Conservation (phyloP, 2,329 filamentous ascomycete genomes). For the Davidsoniella virescens region DNA sequence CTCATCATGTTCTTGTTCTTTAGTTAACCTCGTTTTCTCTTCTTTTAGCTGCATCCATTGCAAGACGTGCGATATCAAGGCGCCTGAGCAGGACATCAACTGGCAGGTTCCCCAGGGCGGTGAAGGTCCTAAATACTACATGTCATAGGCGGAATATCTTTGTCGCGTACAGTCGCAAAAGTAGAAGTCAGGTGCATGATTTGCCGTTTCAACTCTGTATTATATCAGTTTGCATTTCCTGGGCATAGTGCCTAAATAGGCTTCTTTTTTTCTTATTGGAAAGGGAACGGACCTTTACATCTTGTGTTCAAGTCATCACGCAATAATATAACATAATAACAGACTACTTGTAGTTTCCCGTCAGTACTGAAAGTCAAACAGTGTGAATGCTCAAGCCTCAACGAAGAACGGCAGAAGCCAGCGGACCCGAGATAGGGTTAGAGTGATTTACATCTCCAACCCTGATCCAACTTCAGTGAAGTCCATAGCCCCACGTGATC, state of each 20-base stretch:
- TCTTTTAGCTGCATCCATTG: constrained; percentile 82
- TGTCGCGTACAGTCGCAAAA: background rate
- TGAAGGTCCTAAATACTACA: constrained; percentile 57
- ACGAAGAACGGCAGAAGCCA: no score
- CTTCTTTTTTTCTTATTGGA: background rate
- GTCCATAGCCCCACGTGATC: no score
- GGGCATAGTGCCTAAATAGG: background rate
- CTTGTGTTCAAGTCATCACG: background rate
- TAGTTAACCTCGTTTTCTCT: background rate
- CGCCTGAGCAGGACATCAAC: constrained; percentile 90
- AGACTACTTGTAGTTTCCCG: no score
- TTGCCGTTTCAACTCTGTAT: background rate
- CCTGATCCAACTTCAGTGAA: no score
- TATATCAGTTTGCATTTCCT: background rate
- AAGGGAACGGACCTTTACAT: background rate
- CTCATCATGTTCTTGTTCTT: background rate
- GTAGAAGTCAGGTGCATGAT: background rate
- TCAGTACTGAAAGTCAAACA: no score
- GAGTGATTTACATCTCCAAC: no score
- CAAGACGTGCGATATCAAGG: constrained; percentile 99
- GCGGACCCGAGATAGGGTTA: no score
- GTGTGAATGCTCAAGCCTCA: no score
- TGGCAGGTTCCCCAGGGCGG: constrained; percentile 92
- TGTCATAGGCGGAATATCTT: constrained; percentile 30
- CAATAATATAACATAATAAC: no score